phyloP scores from a whole-genome alignment of 2,329 filamentous ascomycete genomes.

The Sporothrix globosa region DNA sequence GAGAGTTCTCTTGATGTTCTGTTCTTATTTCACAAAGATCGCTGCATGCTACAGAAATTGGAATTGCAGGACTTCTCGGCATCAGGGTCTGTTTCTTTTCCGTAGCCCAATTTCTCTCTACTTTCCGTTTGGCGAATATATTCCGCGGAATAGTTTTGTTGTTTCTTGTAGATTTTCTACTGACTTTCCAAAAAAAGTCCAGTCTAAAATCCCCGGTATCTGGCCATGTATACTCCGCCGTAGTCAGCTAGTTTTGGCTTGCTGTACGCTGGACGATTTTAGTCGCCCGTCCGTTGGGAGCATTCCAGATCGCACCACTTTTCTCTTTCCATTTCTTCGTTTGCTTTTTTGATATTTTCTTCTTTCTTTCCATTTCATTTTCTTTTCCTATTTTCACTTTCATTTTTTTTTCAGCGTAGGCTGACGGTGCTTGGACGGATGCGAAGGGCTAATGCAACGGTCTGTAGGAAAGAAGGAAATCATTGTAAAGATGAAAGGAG shows the following conservation, averaged over 20 bases:
- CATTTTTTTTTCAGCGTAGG: not conserved
- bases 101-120: too few species aligned
- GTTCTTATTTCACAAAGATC: too few species aligned
- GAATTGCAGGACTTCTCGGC: too few species aligned
- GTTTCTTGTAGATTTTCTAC: too few species aligned
- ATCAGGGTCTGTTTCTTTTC: too few species aligned
- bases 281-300: not conserved
- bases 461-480: not conserved
- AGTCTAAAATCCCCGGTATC: not conserved
- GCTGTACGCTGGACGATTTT: not conserved
- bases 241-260: slow-evolving; percentile 24
- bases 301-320: slow-evolving; percentile 8
- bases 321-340: not conserved
- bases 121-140: too few species aligned
- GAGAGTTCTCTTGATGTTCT: too few species aligned
- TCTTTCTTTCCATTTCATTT: not conserved
- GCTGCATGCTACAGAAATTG: too few species aligned
- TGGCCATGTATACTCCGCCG: not conserved
- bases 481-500: not conserved
- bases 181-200: not conserved
- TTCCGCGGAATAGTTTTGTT: too few species aligned
- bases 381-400: too few species aligned
- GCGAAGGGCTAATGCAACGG: slow-evolving; percentile 14
- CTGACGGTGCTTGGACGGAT: not conserved
- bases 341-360: too few species aligned